These are phyloP conservation scores for Yamadazyma diospyri DNA, from an alignment of 1,139 yeast species.

Conservation along the genomic window DNA sequence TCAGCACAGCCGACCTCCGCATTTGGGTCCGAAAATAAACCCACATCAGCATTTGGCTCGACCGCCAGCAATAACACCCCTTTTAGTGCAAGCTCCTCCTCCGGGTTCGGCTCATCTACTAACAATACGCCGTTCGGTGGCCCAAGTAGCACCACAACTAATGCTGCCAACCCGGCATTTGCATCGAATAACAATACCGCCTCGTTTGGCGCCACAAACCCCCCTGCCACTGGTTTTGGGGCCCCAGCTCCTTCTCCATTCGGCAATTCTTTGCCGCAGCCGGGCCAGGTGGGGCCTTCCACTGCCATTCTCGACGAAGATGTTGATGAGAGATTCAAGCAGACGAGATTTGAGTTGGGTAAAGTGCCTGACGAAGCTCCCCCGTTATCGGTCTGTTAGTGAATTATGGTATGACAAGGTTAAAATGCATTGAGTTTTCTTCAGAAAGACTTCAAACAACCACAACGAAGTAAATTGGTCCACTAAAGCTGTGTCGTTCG, in stretches of 20 bases:
- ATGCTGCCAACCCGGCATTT: no score
- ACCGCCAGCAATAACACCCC: slow-evolving; percentile 1
- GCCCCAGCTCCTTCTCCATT: not conserved
- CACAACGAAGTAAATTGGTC: no score
- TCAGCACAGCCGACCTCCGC: slow-evolving; percentile 1
- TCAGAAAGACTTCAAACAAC: no score
- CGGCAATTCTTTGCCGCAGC: slow-evolving; percentile 4
- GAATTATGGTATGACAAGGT: no score
- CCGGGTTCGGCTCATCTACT: not conserved
- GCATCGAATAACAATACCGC: no score
- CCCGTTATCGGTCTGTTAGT: slow-evolving; percentile 36
- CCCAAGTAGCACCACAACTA: no score
- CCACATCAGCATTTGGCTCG: slow-evolving; percentile 14
- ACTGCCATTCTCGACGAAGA: slow-evolving; percentile 1
- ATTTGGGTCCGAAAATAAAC: slow-evolving; percentile 4
- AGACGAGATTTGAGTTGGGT: slow-evolving; percentile 55
- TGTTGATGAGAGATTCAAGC: slow-evolving; percentile 34
- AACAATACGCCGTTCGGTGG: no score
- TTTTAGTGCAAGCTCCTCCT: slow-evolving; percentile 2
- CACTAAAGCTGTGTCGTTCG: no score
- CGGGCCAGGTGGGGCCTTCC: slow-evolving; percentile 4
- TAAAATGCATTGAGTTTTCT: no score
- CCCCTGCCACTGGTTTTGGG: not conserved
- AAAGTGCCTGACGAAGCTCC: slow-evolving; percentile 79
- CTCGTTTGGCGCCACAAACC: not conserved